Percentiles rank a stretch among this genome's conserved stretches.
These are phyloP conservation scores for Cyberlindnera sargentensis DNA, from an alignment of 805 yeast genomes.

Conservation along the genomic window DNA sequence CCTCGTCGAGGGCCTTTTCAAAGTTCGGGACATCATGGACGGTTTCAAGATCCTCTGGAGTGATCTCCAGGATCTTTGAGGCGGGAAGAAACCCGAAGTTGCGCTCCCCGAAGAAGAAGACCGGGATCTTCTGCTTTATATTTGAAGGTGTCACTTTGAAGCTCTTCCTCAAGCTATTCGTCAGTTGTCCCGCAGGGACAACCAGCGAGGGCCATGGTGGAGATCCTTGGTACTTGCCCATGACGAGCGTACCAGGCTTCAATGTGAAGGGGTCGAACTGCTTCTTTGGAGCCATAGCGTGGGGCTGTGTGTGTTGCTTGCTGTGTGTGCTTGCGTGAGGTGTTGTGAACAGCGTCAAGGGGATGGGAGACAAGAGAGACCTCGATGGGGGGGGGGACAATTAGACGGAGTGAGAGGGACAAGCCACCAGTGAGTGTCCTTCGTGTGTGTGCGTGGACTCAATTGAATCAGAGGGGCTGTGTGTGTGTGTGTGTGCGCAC, in stretches of 20 bases:
- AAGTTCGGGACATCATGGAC: background rate
- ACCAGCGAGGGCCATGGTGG: slow-evolving; percentile 8
- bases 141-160: background rate
- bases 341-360: too few relatives aligned
- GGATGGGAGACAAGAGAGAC: too few relatives aligned
- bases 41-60: background rate
- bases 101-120: slow-evolving; percentile 7
- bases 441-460: too few relatives aligned
- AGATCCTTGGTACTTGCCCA: slow-evolving; percentile 2
- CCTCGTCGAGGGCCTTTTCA: background rate
- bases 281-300: background rate
- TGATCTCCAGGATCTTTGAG: background rate
- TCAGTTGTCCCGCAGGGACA: slow-evolving; percentile 1
- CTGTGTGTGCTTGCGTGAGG: background rate
- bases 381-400: too few relatives aligned
- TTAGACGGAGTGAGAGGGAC: too few relatives aligned
- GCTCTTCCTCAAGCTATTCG: background rate
- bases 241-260: slow-evolving; percentile 6
- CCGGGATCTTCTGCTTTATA: background rate
- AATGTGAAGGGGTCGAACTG: background rate
- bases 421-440: too few relatives aligned
- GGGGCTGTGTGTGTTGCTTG: background rate
- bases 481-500: too few relatives aligned
- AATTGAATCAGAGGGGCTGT: too few relatives aligned
- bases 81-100: background rate